These are phyloP conservation scores for Phytopythium mirpurense DNA, from an alignment of 352 stramenopile genomes.

Conservation along the genomic window DNA sequence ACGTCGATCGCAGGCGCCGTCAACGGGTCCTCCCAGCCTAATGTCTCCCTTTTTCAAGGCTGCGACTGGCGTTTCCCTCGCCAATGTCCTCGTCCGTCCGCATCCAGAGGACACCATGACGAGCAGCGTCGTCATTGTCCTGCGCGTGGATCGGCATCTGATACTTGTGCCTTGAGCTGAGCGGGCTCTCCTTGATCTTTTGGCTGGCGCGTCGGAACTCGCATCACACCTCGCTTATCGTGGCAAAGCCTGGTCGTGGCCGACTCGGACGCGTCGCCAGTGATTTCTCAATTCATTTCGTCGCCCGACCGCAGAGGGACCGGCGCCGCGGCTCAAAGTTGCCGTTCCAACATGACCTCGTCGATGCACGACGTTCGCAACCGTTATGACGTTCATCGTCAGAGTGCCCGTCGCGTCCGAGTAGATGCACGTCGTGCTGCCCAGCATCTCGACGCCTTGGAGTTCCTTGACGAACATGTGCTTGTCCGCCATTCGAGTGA, in stretches of 20 bases:
- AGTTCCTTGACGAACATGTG: slow-evolving; percentile 94
- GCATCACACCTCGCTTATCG: slow-evolving; percentile 25
- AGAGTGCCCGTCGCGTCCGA: slow-evolving; percentile 95
- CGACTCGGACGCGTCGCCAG: slow-evolving; percentile 32
- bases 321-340: slow-evolving; percentile 17
- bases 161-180: slow-evolving; percentile 88
- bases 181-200: slow-evolving; percentile 80
- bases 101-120: slow-evolving; percentile 92
- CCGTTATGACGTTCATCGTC: slow-evolving; percentile 94
- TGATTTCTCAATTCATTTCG: slow-evolving; percentile 38
- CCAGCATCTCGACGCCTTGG: slow-evolving; percentile 90
- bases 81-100: slow-evolving; percentile 73
- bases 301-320: slow-evolving; percentile 23
- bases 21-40: slow-evolving; percentile 72
- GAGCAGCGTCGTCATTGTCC: slow-evolving; percentile 65
- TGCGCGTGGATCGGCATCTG: slow-evolving; percentile 80
- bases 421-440: slow-evolving; percentile 67
- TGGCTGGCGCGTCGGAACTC: slow-evolving; percentile 12
- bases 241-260: slow-evolving; percentile 36
- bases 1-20: slow-evolving; percentile 81
- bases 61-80: slow-evolving; percentile 47
- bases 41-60: slow-evolving; percentile 38
- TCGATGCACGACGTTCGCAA: slow-evolving; percentile 74
- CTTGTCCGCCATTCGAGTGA: slow-evolving; percentile 86
- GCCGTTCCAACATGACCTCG: slow-evolving; percentile 19